Base-by-base conservation (phyloP, 2,329 filamentous ascomycete species). In the Pseudogymnoascus sp. region DNA sequence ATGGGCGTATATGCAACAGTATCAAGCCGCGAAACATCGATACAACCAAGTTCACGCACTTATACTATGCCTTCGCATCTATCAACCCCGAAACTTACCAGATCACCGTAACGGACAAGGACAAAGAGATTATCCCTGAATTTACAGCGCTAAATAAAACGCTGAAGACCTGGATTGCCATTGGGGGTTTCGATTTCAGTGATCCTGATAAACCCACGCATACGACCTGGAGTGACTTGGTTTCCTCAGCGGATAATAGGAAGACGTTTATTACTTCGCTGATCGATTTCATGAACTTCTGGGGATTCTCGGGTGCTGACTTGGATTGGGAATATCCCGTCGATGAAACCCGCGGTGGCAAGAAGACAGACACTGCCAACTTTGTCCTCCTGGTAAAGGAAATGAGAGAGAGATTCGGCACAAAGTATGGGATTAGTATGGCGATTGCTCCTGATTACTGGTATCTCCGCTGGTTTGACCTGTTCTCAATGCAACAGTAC, bases 241-340 rank as follows among this genome's bases (percentile, higher is more conserved):
- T 65, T 5, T 63, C 66, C 0, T 67, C 63, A 0, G 35, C 65
- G 1, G 65, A 59, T 2, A 71, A 68, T 48, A 67, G 75, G 5
- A 69, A 70, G 1, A 64, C 66, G 0, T 80, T 80, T 63, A 77
- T 80, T 60, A 35, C 42, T 0, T 77, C 73, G 0, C 59, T 76
- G 0, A 64, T 63, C 25, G 25, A 51, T 1, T 77, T 74, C 64
- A 73, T 78, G 71, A 41, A 65, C 0, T 61, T 63, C 27, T 75
- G 74, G 60, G 73, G 72, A 2, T 79, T 79, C 61, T 68, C 75
- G 8, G 78, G 79, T 2, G 71, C 77, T 2, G 78, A 81, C 61
- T 62, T 81, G 0, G 77, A 80, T 63, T 80, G 78, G 79, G 77
- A 81, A 59, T 80, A 76, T 61, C 78, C 78, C 0, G 74, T 55